Evolutionary conservation across 2,329 filamentous ascomycete species (phyloP).

Genomic region (Bipolaris gigantea): DNA sequence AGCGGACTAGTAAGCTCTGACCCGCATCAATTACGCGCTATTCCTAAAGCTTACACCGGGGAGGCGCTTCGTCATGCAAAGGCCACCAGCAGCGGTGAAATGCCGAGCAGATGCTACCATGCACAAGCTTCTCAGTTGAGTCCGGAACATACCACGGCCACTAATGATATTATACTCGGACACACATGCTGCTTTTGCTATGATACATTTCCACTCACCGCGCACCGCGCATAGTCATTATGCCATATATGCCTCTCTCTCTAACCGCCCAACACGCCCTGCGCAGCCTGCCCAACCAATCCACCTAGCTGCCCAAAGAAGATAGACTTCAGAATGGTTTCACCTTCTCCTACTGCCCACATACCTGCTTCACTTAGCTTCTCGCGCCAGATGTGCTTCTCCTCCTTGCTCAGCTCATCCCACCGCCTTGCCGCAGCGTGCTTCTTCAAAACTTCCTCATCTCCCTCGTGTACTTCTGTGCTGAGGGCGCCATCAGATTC

Average conservation of each 20-base stretch:
- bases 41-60: constrained; percentile 14
- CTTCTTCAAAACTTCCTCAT: constrained; percentile 40
- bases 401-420: constrained; percentile 67
- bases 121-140: not conserved
- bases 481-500: constrained; percentile 44
- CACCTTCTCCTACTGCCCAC: constrained; percentile 78
- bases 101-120: not conserved
- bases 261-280: constrained; percentile 33
- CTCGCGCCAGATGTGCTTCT: constrained; percentile 70
- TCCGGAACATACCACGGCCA: not conserved
- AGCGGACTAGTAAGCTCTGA: constrained; percentile 22
- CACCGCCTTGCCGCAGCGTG: constrained; percentile 62
- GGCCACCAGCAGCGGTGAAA: constrained; percentile 7
- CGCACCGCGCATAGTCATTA: not conserved
- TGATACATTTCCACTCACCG: constrained; percentile 17
- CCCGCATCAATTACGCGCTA: constrained; percentile 9
- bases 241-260: not conserved
- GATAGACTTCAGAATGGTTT: constrained; percentile 74
- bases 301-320: constrained; percentile 74
- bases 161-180: constrained; percentile 4
- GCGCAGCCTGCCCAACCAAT: constrained; percentile 49
- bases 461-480: constrained; percentile 45
- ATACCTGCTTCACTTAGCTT: constrained; percentile 70
- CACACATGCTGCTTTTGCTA: constrained; percentile 5
- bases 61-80: constrained; percentile 4